Evolutionary conservation across 441 rosid species (phyloP).

Genomic region (Populus hybrid): DNA sequence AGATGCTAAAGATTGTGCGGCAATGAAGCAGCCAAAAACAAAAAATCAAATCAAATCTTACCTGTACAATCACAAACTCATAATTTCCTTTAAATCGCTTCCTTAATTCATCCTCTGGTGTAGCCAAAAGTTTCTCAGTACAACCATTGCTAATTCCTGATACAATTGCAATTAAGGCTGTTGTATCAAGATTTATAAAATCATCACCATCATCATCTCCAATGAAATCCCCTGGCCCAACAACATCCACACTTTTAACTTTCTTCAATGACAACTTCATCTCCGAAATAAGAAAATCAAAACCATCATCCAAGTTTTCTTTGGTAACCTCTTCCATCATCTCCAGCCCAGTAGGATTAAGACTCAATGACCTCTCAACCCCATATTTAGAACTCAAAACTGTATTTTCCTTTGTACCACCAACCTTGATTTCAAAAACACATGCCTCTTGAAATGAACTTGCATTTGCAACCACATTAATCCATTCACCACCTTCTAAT

Average conservation of each 20-base stretch:
- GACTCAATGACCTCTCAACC: slow-evolving; percentile 13
- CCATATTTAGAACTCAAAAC: slow-evolving; percentile 16
- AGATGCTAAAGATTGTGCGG: not conserved
- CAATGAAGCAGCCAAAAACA: not conserved
- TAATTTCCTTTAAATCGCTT: slow-evolving; percentile 73
- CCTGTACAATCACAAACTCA: slow-evolving; percentile 81
- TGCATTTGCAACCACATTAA: slow-evolving; percentile 40
- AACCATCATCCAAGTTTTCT: slow-evolving; percentile 26
- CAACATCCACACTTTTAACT: slow-evolving; percentile 17
- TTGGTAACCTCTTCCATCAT: slow-evolving; percentile 22
- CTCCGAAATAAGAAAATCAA: slow-evolving; percentile 42
- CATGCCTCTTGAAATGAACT: slow-evolving; percentile 44
- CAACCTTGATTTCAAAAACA: slow-evolving; percentile 55
- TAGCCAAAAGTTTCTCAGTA: slow-evolving; percentile 47
- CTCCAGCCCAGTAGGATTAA: slow-evolving; percentile 20
- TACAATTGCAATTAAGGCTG: slow-evolving; percentile 79
- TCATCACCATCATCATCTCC: slow-evolving; percentile 24
- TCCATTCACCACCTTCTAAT: slow-evolving; percentile 49
- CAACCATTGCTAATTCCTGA: slow-evolving; percentile 87
- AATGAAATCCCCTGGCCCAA: not conserved
- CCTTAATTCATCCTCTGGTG: slow-evolving; percentile 45
- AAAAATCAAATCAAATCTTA: slow-evolving; percentile 6
- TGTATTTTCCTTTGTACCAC: slow-evolving; percentile 5
- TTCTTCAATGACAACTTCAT: slow-evolving; percentile 25
- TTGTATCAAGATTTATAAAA: slow-evolving; percentile 71